Evolutionary conservation across 371 early-diverging fungal genomes (phyloP).

Genomic region (Mortierella sp.): DNA sequence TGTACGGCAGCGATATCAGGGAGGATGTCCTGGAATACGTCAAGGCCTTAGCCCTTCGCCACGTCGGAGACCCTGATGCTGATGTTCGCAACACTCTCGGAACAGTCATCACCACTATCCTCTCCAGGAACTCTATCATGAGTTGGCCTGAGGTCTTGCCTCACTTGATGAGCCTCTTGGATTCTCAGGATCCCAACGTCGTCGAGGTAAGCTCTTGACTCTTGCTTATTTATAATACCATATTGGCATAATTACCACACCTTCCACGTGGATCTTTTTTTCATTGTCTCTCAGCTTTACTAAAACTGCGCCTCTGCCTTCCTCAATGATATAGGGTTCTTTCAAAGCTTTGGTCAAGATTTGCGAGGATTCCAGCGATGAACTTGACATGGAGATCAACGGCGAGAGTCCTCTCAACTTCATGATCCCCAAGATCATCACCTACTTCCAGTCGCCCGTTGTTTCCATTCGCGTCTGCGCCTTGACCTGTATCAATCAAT

Average conservation of each 20-base stretch:
- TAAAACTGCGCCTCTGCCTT: constrained; percentile 2
- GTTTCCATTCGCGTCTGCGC: constrained; percentile 82
- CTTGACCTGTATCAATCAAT: constrained; percentile 84
- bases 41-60: constrained; percentile 78
- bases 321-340: constrained; percentile 71
- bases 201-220: constrained; percentile 75
- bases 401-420: constrained; percentile 82
- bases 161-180: constrained; percentile 80
- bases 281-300: background rate
- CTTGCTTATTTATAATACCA: background rate
- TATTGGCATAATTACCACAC: background rate
- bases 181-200: constrained; percentile 73
- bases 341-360: constrained; percentile 91
- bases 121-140: constrained; percentile 74
- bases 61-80: constrained; percentile 79
- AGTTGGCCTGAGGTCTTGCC: constrained; percentile 90
- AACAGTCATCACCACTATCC: constrained; percentile 88
- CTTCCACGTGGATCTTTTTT: background rate
- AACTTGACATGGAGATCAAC: constrained; percentile 79
- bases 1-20: constrained; percentile 71
- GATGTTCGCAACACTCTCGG: constrained; percentile 82
- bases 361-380: constrained; percentile 91
- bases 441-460: constrained; percentile 82
- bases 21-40: constrained; percentile 81
- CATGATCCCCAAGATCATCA: constrained; percentile 90